Percentiles rank a stretch among this genome's conserved stretches.
phyloP scores from a whole-genome alignment of 2,329 filamentous ascomycete genomes.

The Colletotrichum horii region DNA sequence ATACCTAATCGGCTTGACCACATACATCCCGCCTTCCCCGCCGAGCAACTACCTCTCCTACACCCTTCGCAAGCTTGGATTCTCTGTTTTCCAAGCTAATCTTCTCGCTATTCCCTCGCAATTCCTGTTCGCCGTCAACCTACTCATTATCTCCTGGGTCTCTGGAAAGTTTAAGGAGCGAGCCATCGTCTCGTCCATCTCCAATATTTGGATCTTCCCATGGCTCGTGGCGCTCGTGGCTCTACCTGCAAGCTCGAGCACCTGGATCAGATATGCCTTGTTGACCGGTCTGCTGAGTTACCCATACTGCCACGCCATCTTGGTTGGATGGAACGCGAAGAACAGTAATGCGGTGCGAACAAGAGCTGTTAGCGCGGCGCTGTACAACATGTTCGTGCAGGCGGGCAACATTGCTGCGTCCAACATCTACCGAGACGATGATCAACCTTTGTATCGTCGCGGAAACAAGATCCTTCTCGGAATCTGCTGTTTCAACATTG shows the following conservation, averaged over 20 bases:
- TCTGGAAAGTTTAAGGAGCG: conserved; percentile 49
- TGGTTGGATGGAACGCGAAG: conserved; percentile 52
- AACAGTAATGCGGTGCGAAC: conserved; percentile 55
- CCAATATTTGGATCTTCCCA: conserved; percentile 56
- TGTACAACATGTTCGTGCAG: conserved; percentile 55
- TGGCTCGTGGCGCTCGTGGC: conserved; percentile 50
- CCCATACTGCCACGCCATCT: conserved; percentile 53
- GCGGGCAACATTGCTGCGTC: conserved; percentile 45
- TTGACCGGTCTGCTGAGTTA: conserved; percentile 46
- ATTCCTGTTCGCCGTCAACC: conserved; percentile 49
- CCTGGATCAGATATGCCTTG: conserved; percentile 48
- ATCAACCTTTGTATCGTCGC: conserved; percentile 55
- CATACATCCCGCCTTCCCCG: conserved; percentile 46
- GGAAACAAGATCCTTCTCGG: conserved; percentile 56
- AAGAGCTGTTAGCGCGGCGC: conserved; percentile 49
- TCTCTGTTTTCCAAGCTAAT: conserved; percentile 50
- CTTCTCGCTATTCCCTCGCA: conserved; percentile 50
- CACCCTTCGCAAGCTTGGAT: conserved; percentile 47
- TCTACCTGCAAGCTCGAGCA: conserved; percentile 37
- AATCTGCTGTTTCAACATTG: conserved; percentile 52
- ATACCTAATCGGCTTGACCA: conserved; percentile 57
- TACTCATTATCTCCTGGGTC: conserved; percentile 51
- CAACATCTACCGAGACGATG: conserved; percentile 61
- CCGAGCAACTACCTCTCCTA: conserved; percentile 50
- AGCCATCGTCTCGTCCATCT: conserved; percentile 47